Evolutionary conservation across 2,329 filamentous ascomycete genomes (phyloP).

Genomic region (Fusarium sp.): DNA sequence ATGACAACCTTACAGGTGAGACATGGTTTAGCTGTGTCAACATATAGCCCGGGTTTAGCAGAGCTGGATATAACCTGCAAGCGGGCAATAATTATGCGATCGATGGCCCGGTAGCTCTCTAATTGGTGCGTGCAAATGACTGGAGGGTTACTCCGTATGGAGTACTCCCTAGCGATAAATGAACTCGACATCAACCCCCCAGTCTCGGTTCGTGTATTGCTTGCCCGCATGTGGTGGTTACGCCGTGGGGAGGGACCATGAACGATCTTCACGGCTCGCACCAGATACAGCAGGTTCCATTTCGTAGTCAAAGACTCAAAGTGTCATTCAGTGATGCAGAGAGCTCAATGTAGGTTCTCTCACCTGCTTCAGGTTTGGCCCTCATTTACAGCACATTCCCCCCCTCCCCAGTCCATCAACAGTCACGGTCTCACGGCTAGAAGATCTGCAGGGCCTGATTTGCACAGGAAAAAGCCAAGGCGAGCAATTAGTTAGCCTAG

Average conservation of each 20-base stretch:
- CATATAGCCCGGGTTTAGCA: constrained; percentile 18
- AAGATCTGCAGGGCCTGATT: constrained; percentile 25
- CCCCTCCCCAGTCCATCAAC: background rate
- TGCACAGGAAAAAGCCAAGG: constrained; percentile 9
- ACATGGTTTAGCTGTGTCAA: constrained; percentile 16
- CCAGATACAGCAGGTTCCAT: constrained; percentile 40
- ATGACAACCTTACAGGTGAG: background rate
- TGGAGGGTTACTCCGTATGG: constrained; percentile 1
- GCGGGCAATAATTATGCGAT: constrained; percentile 15
- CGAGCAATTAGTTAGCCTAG: background rate
- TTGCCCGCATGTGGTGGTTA: constrained; percentile 35
- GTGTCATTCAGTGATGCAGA: constrained; percentile 17
- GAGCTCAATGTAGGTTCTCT: constrained; percentile 7
- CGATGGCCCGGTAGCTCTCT: constrained; percentile 8
- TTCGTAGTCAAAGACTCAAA: constrained; percentile 4
- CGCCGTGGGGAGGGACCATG: constrained; percentile 23
- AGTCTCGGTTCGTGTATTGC: constrained; percentile 20
- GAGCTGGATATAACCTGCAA: constrained; percentile 28
- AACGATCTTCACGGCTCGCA: constrained; percentile 44
- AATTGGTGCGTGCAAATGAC: constrained; percentile 25
- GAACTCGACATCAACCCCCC: constrained; percentile 20
- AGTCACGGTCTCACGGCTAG: background rate
- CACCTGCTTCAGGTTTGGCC: constrained; percentile 3
- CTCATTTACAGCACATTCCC: background rate
- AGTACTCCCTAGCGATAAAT: background rate